Evolutionary conservation across 176 grass and related monocot genomes (phyloP).

Genomic region (Saccharum officinarum): DNA sequence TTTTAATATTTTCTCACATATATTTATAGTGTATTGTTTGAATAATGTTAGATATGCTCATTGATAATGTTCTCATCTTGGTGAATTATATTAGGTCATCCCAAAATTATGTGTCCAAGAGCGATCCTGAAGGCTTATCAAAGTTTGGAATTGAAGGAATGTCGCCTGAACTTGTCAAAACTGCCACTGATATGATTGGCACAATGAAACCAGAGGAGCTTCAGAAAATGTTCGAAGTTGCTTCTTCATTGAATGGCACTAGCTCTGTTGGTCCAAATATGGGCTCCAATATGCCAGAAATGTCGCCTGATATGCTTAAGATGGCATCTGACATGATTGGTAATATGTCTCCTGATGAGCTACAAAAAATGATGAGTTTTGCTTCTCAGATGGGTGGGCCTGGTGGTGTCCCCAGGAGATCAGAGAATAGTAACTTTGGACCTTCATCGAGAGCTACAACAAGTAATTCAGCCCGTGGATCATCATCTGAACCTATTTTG

Average conservation of each 20-base stretch:
- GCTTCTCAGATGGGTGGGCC: constrained; percentile 68
- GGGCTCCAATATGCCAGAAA: constrained; percentile 77
- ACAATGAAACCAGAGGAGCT: constrained; percentile 93
- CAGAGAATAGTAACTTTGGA: constrained; percentile 40
- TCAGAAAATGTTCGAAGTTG: constrained; percentile 83
- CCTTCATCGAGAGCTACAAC: constrained; percentile 38
- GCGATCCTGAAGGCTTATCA: constrained; percentile 43
- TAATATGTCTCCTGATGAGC: constrained; percentile 86
- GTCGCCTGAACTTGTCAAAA: constrained; percentile 87
- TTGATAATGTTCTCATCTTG: constrained; percentile 32
- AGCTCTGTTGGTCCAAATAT: constrained; percentile 50
- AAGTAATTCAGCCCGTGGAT: constrained; percentile 18
- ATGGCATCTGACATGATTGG: constrained; percentile 81
- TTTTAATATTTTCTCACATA: neutral
- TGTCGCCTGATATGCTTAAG: constrained; percentile 89
- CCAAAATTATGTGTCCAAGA: constrained; percentile 60
- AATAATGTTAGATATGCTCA: neutral
- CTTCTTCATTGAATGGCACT: constrained; percentile 70
- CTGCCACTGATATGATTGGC: constrained; percentile 70
- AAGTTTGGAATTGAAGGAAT: constrained; percentile 71
- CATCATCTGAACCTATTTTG: constrained; percentile 24
- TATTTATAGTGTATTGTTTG: neutral
- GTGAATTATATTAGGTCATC: constrained; percentile 52
- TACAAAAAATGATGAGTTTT: constrained; percentile 77
- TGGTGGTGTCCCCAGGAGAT: constrained; percentile 25